Conservation (phyloP, 2,329 filamentous ascomycete genomes). For the Penicillium sp. region DNA sequence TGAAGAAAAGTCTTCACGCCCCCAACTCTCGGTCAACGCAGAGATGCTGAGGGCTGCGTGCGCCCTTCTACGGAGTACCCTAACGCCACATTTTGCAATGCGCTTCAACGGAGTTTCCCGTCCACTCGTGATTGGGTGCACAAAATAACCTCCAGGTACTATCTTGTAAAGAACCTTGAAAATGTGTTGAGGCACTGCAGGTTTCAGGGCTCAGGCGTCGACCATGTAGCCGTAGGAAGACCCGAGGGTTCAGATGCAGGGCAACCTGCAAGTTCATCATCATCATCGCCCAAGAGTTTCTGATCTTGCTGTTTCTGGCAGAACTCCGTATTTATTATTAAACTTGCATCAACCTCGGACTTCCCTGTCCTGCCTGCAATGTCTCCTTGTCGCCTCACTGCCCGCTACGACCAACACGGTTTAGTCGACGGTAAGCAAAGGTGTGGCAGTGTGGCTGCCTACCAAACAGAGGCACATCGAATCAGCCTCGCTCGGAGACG, state of each 20-base stretch:
- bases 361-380: constrained; percentile 22
- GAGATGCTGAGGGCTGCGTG: background rate
- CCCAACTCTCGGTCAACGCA: constrained; percentile 20
- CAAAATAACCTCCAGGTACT: constrained; percentile 4
- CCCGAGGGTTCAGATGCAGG: constrained; percentile 12
- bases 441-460: constrained; percentile 26
- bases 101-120: constrained; percentile 4
- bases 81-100: constrained; percentile 1
- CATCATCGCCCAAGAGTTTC: constrained; percentile 16
- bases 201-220: too few relatives aligned
- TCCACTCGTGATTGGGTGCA: constrained; percentile 4
- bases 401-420: constrained; percentile 8
- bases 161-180: background rate
- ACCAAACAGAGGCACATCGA: constrained; percentile 23
- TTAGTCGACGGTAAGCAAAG: constrained; percentile 14
- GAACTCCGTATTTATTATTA: constrained; percentile 17
- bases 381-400: constrained; percentile 17
- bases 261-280: constrained; percentile 18
- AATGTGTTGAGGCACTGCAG: constrained; percentile 15
- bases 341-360: constrained; percentile 18
- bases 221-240: background rate
- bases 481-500: constrained; percentile 34
- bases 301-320: constrained; percentile 25
- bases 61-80: background rate
- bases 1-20: background rate